Evolutionary conservation across 306 rosid species (phyloP).

Genomic region (Acacia crassicarpa): DNA sequence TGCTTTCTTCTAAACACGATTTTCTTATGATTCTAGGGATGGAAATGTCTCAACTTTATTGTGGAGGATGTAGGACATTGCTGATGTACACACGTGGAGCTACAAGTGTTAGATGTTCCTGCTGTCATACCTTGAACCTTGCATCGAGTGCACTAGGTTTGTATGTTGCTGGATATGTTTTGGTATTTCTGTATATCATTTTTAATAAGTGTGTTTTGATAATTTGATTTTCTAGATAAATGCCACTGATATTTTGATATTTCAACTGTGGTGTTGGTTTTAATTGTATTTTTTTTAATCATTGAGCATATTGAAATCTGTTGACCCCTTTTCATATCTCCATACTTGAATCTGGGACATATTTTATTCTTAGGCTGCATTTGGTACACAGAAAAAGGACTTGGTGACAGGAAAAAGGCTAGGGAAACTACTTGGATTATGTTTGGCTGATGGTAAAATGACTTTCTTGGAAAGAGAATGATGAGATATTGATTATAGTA

Average conservation of each 20-base stretch:
- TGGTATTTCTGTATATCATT: constrained; percentile 21
- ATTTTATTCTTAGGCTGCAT: background rate
- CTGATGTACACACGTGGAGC: constrained; percentile 90
- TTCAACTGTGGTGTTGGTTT: constrained; percentile 19
- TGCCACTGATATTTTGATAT: background rate
- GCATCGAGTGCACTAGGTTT: constrained; percentile 63
- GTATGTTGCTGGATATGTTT: background rate
- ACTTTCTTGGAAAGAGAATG: background rate
- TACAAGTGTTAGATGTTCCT: constrained; percentile 97
- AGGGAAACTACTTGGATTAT: background rate
- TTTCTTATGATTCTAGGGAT: constrained; percentile 47
- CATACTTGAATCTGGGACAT: background rate
- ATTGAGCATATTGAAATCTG: background rate
- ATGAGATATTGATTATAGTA: too few relatives aligned
- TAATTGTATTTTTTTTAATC: background rate
- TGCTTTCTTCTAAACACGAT: background rate
- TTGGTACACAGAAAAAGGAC: background rate
- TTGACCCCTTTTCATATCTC: background rate
- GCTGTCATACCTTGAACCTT: constrained; percentile 88
- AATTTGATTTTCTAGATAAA: background rate
- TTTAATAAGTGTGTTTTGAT: constrained; percentile 15
- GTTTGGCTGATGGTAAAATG: background rate
- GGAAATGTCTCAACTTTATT: constrained; percentile 91
- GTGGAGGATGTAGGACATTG: constrained; percentile 97
- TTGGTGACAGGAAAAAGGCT: background rate